phyloP scores from a whole-genome alignment of 371 early-diverging fungal species.

The Lichtheimia ramosa region DNA sequence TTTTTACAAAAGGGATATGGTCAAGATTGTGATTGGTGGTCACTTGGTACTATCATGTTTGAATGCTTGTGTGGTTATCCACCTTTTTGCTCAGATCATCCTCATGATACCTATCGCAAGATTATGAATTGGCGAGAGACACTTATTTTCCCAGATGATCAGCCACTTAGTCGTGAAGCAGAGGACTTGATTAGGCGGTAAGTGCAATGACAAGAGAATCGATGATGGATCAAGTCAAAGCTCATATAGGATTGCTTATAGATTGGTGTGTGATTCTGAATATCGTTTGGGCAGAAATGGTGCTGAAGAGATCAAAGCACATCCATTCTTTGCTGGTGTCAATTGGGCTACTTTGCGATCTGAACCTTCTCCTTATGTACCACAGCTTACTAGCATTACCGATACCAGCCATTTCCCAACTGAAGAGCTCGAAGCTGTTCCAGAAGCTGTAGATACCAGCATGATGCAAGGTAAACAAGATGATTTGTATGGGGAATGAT shows the following conservation, averaged over 20 bases:
- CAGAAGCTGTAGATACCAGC: conserved; percentile 46
- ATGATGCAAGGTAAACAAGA: conserved; percentile 15
- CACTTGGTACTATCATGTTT: conserved; percentile 97
- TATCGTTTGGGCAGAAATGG: conserved; percentile 80
- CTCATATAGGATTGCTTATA: conserved; percentile 5
- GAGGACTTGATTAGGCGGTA: conserved; percentile 88
- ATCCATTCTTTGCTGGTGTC: conserved; percentile 95
- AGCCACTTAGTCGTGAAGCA: conserved; percentile 87
- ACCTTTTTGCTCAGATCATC: conserved; percentile 94
- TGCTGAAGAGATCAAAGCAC: conserved; percentile 86
- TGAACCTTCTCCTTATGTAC: conserved; percentile 91
- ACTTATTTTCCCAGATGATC: conserved; percentile 90
- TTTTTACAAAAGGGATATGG: conserved; percentile 94
- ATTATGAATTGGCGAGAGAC: conserved; percentile 94
- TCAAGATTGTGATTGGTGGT: conserved; percentile 99
- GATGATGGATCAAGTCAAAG: not conserved
- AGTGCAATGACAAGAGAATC: not conserved
- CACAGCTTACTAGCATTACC: conserved; percentile 91
- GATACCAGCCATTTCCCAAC: conserved; percentile 97
- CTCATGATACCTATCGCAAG: conserved; percentile 96
- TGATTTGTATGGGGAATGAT: not conserved
- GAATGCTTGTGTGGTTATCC: conserved; percentile 97
- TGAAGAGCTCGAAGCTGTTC: conserved; percentile 85
- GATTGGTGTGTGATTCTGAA: conserved; percentile 86
- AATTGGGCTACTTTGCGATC: conserved; percentile 90